Evolutionary conservation across 2,329 filamentous ascomycete genomes (phyloP), one percentile per base, ranked within the genome.

Genomic region (Hymenoscyphus albidus): DNA sequence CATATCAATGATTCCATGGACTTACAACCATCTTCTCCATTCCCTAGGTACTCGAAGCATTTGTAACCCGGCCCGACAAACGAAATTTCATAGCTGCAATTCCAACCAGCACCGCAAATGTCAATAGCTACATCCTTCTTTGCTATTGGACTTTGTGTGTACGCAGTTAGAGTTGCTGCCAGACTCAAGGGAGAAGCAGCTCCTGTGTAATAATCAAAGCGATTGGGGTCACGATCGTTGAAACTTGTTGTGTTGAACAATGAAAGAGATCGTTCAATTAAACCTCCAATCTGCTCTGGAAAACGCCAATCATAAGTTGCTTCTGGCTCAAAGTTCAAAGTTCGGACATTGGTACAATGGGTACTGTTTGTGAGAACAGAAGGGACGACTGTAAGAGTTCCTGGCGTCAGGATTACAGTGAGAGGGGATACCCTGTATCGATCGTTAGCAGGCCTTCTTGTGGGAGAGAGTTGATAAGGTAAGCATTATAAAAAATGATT

Each of bases 61-160:
- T 62, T 62, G 27, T 62, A 62, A 9, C 61, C 61, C 31, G 61
- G 61, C 6, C 61, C 61, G 14, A 16, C 42, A 48, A 62, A 62
- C 10, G 61, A 6, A n/a, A 62, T 62, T 14, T 31, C 14, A 38
- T 39, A 62, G n/a, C n/a, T 58, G 27, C 61, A 62, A 48, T 62
- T 62, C 61, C 61, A 62, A 38, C 61, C 61, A 10, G 54, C 13
- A 12, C 61, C 61, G 44, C 61, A 62, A 18, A 13, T 35, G 31
- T 62, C 51, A 22, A 44, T 6, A 38, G 54, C n/a, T 32, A 31
- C 35, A 32, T 58, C 13, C n/a, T 27, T 32, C 32, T 39, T n/a
- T 38, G 39, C n/a, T 5, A 58, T 22, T 18, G 61, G 51, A n/a
- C n/a, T 35, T 40, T 62, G 61, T 12, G 51, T 31, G 27, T 62